Evolutionary conservation across 2,329 filamentous ascomycete genomes (phyloP).

Genomic region (Diaporthe eres): DNA sequence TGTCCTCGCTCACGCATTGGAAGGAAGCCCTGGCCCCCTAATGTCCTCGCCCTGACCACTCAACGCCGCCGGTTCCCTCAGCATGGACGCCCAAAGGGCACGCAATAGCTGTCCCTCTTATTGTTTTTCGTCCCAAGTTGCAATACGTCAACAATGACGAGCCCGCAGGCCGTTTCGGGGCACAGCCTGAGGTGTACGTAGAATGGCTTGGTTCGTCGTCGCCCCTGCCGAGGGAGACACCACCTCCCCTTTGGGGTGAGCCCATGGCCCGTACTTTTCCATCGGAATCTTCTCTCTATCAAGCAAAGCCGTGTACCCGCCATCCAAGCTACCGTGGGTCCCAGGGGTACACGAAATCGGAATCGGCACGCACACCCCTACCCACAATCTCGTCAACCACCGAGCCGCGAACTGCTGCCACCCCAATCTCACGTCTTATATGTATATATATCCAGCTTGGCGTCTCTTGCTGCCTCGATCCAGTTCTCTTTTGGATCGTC

Average conservation of each 20-base stretch:
- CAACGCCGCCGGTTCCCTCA: conserved; percentile 19
- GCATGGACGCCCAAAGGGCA: neutral
- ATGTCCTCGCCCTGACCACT: neutral
- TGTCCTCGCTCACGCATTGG: neutral
- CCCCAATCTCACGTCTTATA: neutral
- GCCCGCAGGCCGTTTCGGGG: neutral
- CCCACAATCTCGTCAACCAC: conserved; percentile 28
- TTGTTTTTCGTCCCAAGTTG: conserved; percentile 14
- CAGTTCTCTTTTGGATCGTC: neutral
- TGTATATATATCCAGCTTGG: conserved; percentile 13
- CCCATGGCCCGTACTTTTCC: neutral
- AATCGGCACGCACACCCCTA: conserved; percentile 17
- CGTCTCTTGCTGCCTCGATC: neutral
- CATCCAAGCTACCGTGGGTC: conserved; percentile 21
- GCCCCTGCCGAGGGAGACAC: neutral
- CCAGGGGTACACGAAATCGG: conserved; percentile 30
- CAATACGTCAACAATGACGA: conserved; percentile 33
- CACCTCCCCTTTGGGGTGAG: neutral
- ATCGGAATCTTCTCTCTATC: neutral
- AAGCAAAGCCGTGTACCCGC: conserved; percentile 12
- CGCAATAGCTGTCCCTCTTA: neutral
- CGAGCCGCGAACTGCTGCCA: neutral
- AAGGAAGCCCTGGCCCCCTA: neutral
- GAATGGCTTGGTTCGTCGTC: neutral
- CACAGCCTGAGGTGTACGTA: neutral